These are phyloP conservation scores for Thermomyces lanuginosus DNA, from an alignment of 2,329 filamentous ascomycete genomes.

Conservation along the genomic window DNA sequence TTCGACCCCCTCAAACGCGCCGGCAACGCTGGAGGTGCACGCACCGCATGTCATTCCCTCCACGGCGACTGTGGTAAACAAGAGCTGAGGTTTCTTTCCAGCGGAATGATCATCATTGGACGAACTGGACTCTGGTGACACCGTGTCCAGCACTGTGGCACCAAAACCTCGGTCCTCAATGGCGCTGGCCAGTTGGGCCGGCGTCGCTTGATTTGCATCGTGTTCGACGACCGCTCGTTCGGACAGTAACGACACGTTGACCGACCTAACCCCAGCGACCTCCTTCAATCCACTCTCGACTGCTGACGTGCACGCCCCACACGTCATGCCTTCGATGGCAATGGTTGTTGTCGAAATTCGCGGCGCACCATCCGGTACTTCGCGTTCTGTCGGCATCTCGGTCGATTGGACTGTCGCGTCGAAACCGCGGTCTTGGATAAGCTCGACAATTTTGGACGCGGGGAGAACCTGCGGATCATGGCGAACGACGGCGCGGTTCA, in stretches of 20 bases:
- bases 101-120: slow-evolving; percentile 15
- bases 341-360: slow-evolving; percentile 52
- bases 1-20: slow-evolving; percentile 58
- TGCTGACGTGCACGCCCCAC: slow-evolving; percentile 73
- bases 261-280: slow-evolving; percentile 53
- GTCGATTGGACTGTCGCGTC: slow-evolving; percentile 79
- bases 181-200: slow-evolving; percentile 40
- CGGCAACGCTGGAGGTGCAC: slow-evolving; percentile 81
- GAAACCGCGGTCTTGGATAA: slow-evolving; percentile 83
- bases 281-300: slow-evolving; percentile 67
- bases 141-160: slow-evolving; percentile 59
- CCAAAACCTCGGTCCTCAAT: slow-evolving; percentile 61
- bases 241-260: slow-evolving; percentile 69
- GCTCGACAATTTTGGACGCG: slow-evolving; percentile 61
- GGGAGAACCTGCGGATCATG: slow-evolving; percentile 64
- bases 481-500: slow-evolving; percentile 87
- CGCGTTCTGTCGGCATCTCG: slow-evolving; percentile 42
- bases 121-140: slow-evolving; percentile 23
- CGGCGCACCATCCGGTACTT: slow-evolving; percentile 13
- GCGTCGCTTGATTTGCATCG: slow-evolving; percentile 40
- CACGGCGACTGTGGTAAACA: slow-evolving; percentile 72
- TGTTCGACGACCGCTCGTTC: slow-evolving; percentile 77
- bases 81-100: slow-evolving; percentile 21
- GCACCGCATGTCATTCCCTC: slow-evolving; percentile 97
- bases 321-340: slow-evolving; percentile 77